These are phyloP conservation scores for Yamadazyma ubonensis DNA, from an alignment of 805 yeast genomes.

Conservation along the genomic window DNA sequence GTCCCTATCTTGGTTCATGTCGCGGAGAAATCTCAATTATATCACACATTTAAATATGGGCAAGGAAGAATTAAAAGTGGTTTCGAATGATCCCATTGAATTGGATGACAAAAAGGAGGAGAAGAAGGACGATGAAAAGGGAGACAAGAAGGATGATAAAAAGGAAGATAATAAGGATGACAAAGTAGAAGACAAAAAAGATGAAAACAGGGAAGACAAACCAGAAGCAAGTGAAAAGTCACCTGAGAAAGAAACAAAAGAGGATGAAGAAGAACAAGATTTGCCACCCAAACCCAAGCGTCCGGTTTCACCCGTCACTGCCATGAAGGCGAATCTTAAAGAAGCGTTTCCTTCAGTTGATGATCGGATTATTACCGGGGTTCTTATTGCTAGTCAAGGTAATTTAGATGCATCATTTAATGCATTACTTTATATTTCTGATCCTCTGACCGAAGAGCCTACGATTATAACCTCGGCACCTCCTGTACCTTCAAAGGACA, in stretches of 20 bases:
- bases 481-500: slow-evolving; percentile 6
- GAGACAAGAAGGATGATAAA: slow-evolving; percentile 1
- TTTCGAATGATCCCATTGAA: slow-evolving; percentile 35
- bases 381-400: slow-evolving; percentile 83
- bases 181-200: not conserved
- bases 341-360: slow-evolving; percentile 88
- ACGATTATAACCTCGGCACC: slow-evolving; percentile 42
- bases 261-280: slow-evolving; percentile 16
- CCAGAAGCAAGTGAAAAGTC: not conserved
- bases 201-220: not conserved
- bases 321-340: slow-evolving; percentile 56
- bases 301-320: slow-evolving; percentile 60
- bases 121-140: not conserved
- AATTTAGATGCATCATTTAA: slow-evolving; percentile 82
- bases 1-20: slow-evolving; percentile 19
- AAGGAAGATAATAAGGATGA: no score
- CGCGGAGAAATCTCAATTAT: slow-evolving; percentile 2
- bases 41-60: slow-evolving; percentile 5
- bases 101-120: slow-evolving; percentile 10
- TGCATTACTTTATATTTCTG: slow-evolving; percentile 77
- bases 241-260: not conserved
- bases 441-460: slow-evolving; percentile 58
- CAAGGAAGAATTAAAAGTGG: slow-evolving; percentile 28
- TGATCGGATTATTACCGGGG: slow-evolving; percentile 67
- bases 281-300: slow-evolving; percentile 47